Percentiles rank a stretch among this genome's conserved stretches.
These are phyloP conservation scores for Smallanthus sonchifolius DNA, from an alignment of 129 eudicot species.

Conservation along the genomic window DNA sequence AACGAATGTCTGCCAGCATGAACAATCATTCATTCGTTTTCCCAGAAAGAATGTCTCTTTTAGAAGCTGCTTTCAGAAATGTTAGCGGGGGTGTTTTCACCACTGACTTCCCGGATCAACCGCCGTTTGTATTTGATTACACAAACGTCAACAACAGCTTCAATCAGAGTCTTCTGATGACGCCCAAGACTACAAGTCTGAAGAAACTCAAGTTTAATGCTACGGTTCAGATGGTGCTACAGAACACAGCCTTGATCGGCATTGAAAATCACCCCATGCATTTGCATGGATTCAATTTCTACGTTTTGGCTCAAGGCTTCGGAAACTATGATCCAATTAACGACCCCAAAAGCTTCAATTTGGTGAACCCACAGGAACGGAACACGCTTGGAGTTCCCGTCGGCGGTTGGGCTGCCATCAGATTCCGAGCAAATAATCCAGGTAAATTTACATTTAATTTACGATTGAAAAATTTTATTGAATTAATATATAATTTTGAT, in stretches of 20 bases:
- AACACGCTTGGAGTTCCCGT: conserved; percentile 73
- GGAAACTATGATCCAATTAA: conserved; percentile 50
- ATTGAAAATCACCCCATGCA: conserved; percentile 76
- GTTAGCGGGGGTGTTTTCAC: conserved; percentile 55
- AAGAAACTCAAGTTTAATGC: conserved; percentile 54
- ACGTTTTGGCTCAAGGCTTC: conserved; percentile 71
- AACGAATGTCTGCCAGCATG: conserved; percentile 61
- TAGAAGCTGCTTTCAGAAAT: conserved; percentile 47
- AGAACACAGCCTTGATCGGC: conserved; percentile 60
- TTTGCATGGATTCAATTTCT: conserved; percentile 69
- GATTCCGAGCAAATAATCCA: conserved; percentile 85
- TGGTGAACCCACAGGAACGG: conserved; percentile 56
- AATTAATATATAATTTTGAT: neutral
- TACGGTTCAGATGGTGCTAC: conserved; percentile 63
- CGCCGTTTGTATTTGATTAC: conserved; percentile 56
- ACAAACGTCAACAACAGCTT: conserved; percentile 35
- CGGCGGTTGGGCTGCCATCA: conserved; percentile 76
- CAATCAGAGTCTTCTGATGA: conserved; percentile 28
- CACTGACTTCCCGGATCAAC: conserved; percentile 53
- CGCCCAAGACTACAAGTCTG: conserved; percentile 52
- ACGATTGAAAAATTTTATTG: neutral
- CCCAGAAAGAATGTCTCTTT: conserved; percentile 45
- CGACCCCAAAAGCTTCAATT: conserved; percentile 43
- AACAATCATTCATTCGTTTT: conserved; percentile 55
- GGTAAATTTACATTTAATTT: too few species aligned